Base-by-base conservation (phyloP, 73 alveolate genomes). In the Paramecium sexaurelia region DNA sequence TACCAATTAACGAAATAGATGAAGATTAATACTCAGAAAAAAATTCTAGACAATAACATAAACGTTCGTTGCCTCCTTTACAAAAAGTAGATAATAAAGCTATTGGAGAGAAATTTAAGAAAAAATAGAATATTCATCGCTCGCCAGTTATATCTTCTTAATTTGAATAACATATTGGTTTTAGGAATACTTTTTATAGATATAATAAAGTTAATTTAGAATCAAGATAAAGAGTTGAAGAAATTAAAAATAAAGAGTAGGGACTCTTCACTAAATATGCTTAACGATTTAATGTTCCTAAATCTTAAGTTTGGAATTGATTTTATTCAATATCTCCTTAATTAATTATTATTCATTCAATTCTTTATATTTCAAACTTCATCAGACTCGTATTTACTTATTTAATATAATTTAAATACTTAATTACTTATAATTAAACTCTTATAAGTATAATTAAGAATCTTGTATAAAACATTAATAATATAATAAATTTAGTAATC, bases 101-200 rank as follows among this genome's bases (percentile, higher is more conserved):
- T 20, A 39, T 35, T 11, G 56, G 57, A 71, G 86, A 71, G 57
- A 33, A 36, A 29, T 29, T 26, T 5, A 61, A 32, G 43, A 61
- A 32, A 61, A 61, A 61, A 32, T 61, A 61, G 26, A 61, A 61
- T 61, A 15, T 61, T 0, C 83, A 61, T 32, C 39, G 43, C 5
- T 71, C 86, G 13, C 86, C 86, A 35, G 56, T 71, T 61, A 13
- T 61, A 32, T 61, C 83, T 32, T 71, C 86, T 15, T 20, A 71
- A 71, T 71, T 71, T 71, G 86, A 71, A 37, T 35, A 32, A 36
- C 86, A 71, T 71, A 71, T 71, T 71, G 86, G 86, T n/a, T 71
- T 71, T 71, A 29, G 86, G 43, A 71, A 71, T 37, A 27, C 86
- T 10, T 71, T 71, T 71, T 71, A 71, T 71, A 71, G 86, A 71